Base-by-base conservation (phyloP, 371 early-diverging fungal species). In the Funneliformis caledonium region DNA sequence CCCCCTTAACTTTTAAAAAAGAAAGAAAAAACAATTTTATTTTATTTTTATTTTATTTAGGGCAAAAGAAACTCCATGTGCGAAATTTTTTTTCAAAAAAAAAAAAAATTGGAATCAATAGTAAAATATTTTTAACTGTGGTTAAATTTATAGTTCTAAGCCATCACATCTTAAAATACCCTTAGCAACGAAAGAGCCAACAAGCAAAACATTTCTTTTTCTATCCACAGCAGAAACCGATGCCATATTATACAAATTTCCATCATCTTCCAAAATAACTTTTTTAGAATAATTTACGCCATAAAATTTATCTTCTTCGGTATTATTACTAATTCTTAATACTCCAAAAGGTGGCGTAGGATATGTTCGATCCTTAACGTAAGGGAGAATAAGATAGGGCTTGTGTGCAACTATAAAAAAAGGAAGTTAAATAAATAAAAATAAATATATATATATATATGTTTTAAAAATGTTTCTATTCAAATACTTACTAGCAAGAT, bases 181-280 rank as follows among this genome's bases (percentile, higher is more conserved):
- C 22, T 50, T 48, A 14, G 19, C 14, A 50, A 78, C 64, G 9
- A 72, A 79, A 6, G 84, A 81, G 1, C 84, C 84, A 6, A 86
- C 5, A 47, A 86, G 79, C 81, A 86, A 82, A 9, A 82, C 82
- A 4, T 80, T 80, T 14, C 85, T 78, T 37, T 83, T 75, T 22
- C 84, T 85, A 59, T 89, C 89, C 16, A 88, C 70, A 10, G 83
- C 87, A 0, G 89, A 85, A 11, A 81, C 81, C 3, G 89, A 86
- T 1, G 83, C 76, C 0, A 85, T 81, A 22, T 85, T 83, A 61
- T 87, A 84, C 64, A 84, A 64, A 11, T 72, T 26, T 14, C 88
- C 88, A 72, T 85, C 84, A 75, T 88, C 87, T 12, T 64, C 65
- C 31, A 89, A 80, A 42, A 89, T 82, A 1, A 76, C 82, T 45